Conservation (phyloP, 208 protist species). For the Wallacemonas rigidus region DNA sequence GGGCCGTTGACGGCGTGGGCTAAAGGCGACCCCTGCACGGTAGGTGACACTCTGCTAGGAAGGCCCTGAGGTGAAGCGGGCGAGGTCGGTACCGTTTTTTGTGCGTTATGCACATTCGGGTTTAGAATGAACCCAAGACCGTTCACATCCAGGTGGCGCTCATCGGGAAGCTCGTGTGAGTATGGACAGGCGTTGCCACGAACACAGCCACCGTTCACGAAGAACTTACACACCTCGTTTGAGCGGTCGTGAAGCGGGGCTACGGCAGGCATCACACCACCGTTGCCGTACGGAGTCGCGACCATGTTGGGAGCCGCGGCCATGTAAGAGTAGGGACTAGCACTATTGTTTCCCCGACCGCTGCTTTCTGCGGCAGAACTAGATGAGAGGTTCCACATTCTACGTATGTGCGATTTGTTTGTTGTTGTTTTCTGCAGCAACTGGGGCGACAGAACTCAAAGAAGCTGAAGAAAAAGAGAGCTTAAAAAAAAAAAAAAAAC, state of each 20-base stretch:
- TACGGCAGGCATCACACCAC: constrained; percentile 36
- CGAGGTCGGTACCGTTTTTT: constrained; percentile 70
- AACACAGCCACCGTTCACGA: constrained; percentile 87
- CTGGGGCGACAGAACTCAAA: too few relatives aligned
- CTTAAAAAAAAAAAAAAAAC: constrained; percentile 22
- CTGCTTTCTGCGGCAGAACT: constrained; percentile 35
- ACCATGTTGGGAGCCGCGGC: constrained; percentile 25
- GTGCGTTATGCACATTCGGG: constrained; percentile 86
- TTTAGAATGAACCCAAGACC: constrained; percentile 89
- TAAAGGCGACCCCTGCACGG: constrained; percentile 5
- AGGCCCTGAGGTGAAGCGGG: constrained; percentile 10
- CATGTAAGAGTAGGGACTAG: constrained; percentile 48
- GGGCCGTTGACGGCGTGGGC: constrained; percentile 7
- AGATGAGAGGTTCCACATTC: constrained; percentile 45
- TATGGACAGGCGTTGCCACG: constrained; percentile 79
- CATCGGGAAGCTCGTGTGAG: constrained; percentile 86
- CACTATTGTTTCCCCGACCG: constrained; percentile 12
- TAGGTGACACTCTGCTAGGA: constrained; percentile 8
- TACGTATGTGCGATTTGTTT: not conserved
- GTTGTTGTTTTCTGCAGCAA: not conserved
- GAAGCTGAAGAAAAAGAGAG: not conserved
- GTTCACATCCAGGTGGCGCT: constrained; percentile 88
- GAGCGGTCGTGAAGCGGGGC: constrained; percentile 63
- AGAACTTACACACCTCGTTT: constrained; percentile 89
- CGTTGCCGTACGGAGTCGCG: constrained; percentile 18